Base-by-base conservation (phyloP, 2,329 filamentous ascomycete species). In the Botryotinia convoluta region DNA sequence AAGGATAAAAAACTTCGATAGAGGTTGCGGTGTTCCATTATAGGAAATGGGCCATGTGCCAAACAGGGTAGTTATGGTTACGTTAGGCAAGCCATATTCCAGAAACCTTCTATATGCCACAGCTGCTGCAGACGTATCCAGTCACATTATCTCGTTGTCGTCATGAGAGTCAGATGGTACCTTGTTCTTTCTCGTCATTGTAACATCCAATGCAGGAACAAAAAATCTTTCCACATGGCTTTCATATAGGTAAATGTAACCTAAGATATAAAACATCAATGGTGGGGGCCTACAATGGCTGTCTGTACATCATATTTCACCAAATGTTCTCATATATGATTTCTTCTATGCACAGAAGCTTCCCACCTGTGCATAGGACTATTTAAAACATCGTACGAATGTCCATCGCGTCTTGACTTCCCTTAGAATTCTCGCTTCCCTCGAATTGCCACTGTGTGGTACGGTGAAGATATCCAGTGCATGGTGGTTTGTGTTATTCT, bases 61-160 rank as follows among this genome's bases (percentile, higher is more conserved):
- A 61, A 51, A 72, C 71, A 67, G 26, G 62, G 71, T 29, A 61
- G 29, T 32, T 20, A 39, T 16, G 39, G 71, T 72, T 72, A 57
- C 51, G 39, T 72, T 44, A 60, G 64, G 61, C 61, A 60, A 44
- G 67, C 39, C 37, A 39, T 42, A 62, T 72, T 72, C 62, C 48
- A 68, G 71, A 72, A 68, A 61, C 39, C 51, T 72, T 72, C 62
- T 45, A 68, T 72, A 54, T 60, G 29, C 39, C 71, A 39, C 37
- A 48, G 32, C 48, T 60, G 18, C 59, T 71, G 51, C 51, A 68
- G 62, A 32, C 39, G 10, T 57, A 39, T 68, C 62, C 39, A 68
- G 62, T 67, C 70, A 60, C 62, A 68, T 72, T 60, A 72, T 26
- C 70, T 72, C 61, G 12, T 48, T 45, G 29, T 60, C 62, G 62